phyloP scores from a whole-genome alignment of 148 eudicot genomes.

The Vaccinium macrocarpon region DNA sequence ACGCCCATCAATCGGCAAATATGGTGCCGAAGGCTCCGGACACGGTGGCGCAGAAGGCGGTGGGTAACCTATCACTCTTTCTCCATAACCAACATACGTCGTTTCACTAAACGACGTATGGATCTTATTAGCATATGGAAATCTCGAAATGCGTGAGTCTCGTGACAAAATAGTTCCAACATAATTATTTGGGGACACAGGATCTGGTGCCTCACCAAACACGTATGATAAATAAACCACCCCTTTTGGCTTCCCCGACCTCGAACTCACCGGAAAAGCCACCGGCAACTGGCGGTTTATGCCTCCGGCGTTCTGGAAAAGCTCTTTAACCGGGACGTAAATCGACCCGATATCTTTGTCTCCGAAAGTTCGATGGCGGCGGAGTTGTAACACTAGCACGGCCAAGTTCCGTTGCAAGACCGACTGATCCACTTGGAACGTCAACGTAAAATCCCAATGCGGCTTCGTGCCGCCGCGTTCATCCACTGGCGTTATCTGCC shows the following conservation, averaged over 20 bases:
- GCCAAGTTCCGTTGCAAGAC: neutral
- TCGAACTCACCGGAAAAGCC: neutral
- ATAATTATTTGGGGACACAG: too few species aligned
- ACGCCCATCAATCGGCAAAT: neutral
- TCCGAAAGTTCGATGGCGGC: neutral
- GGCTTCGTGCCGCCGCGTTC: neutral
- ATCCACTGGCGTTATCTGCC: neutral
- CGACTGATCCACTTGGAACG: neutral
- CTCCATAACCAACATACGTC: neutral
- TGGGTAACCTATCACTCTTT: neutral
- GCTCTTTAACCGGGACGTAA: constrained; percentile 6
- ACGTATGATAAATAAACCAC: neutral
- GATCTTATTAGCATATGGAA: neutral
- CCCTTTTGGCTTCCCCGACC: constrained; percentile 3
- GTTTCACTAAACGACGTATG: too few species aligned
- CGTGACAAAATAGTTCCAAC: too few species aligned
- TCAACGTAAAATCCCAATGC: neutral
- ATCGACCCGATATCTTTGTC: neutral
- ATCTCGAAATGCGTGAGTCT: too few species aligned
- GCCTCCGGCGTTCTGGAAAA: neutral
- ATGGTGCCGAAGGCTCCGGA: neutral
- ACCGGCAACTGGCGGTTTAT: neutral
- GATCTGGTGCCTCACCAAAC: neutral
- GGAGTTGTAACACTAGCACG: constrained; percentile 1
- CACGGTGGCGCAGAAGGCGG: neutral